Conservation (phyloP, 1,284 basidiomycete genomes). For the Ustilago curta region DNA sequence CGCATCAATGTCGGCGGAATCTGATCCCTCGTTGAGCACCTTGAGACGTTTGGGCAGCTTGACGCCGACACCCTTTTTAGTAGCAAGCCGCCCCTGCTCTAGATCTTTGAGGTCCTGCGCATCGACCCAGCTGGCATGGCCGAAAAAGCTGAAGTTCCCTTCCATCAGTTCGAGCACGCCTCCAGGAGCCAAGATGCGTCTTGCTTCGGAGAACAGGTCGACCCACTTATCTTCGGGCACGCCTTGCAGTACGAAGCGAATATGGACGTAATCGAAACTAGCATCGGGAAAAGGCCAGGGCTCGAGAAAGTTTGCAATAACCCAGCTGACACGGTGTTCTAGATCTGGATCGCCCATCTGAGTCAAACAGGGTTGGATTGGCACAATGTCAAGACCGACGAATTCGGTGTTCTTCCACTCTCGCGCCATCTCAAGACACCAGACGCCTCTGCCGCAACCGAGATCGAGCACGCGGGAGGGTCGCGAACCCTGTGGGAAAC, state of each 20-base stretch:
- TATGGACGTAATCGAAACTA: slow-evolving; percentile 60
- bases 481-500: slow-evolving; percentile 32
- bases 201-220: slow-evolving; percentile 40
- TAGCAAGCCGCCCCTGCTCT: slow-evolving; percentile 22
- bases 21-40: slow-evolving; percentile 28
- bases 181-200: slow-evolving; percentile 51
- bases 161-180: slow-evolving; percentile 55
- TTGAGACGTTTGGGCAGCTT: slow-evolving; percentile 41
- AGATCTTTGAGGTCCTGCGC: slow-evolving; percentile 42
- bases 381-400: slow-evolving; percentile 58
- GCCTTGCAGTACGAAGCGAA: slow-evolving; percentile 41
- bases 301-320: slow-evolving; percentile 60
- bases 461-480: slow-evolving; percentile 56
- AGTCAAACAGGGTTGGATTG: slow-evolving; percentile 48
- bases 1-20: slow-evolving; percentile 37
- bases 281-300: slow-evolving; percentile 58
- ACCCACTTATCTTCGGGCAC: slow-evolving; percentile 58
- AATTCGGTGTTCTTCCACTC: slow-evolving; percentile 59
- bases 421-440: slow-evolving; percentile 54
- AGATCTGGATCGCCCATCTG: slow-evolving; percentile 45
- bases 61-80: slow-evolving; percentile 12
- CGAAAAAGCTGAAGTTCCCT: slow-evolving; percentile 50
- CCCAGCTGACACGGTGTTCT: slow-evolving; percentile 55
- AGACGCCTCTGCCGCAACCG: slow-evolving; percentile 50
- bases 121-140: slow-evolving; percentile 44